These are phyloP conservation scores for Lachancea mirantina DNA, from an alignment of 805 yeast genomes.

Conservation along the genomic window DNA sequence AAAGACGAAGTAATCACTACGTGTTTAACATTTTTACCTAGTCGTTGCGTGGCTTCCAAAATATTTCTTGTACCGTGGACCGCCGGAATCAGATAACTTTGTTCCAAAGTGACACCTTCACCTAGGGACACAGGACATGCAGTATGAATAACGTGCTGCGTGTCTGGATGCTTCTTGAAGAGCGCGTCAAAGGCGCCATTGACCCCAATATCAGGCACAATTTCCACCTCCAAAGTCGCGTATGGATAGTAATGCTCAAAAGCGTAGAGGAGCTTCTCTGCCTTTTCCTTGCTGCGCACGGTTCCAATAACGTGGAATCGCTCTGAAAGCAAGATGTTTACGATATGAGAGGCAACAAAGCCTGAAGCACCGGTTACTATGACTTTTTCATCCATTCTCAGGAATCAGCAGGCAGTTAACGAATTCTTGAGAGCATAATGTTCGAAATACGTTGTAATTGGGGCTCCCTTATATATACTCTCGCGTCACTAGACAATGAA, in stretches of 20 bases:
- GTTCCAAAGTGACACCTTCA: constrained; percentile 36
- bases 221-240: constrained; percentile 35
- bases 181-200: constrained; percentile 41
- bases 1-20: constrained; percentile 49
- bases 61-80: constrained; percentile 47
- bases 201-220: constrained; percentile 42
- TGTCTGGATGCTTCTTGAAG: constrained; percentile 40
- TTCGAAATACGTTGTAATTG: too few relatives aligned
- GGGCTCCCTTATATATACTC: too few relatives aligned
- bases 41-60: constrained; percentile 40
- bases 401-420: too few relatives aligned
- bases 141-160: constrained; percentile 49
- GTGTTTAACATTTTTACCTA: constrained; percentile 38
- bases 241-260: constrained; percentile 28
- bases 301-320: constrained; percentile 40
- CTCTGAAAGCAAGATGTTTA: constrained; percentile 32
- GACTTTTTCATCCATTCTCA: constrained; percentile 20
- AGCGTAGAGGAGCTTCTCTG: constrained; percentile 26
- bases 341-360: constrained; percentile 41
- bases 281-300: constrained; percentile 37
- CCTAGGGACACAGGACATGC: constrained; percentile 52
- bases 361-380: constrained; percentile 47
- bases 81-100: constrained; percentile 50
- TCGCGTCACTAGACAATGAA: too few relatives aligned
- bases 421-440: too few relatives aligned